Base-by-base conservation (phyloP, 305 asterid genomes). In the Withania somnifera region DNA sequence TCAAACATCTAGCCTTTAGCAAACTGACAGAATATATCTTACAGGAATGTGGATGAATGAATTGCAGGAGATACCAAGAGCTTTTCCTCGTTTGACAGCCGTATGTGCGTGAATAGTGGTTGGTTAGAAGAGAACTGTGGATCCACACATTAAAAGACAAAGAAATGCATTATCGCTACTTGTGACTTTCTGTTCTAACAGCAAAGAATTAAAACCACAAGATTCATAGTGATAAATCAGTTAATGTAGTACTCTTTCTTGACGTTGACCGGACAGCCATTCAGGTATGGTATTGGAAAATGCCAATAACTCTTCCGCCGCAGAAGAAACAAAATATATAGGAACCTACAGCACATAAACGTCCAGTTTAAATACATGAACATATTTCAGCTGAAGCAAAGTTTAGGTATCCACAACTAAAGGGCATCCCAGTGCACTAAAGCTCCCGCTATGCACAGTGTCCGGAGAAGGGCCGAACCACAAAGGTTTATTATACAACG, bases 291-390 rank as follows among this genome's bases (percentile, higher is more conserved):
- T 86, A 87, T 88, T 92, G 79, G 93, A 86, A 87, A 83, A 89
- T 77, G 93, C 90, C 88, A 92, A 84, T 75, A 95, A 87, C 89
- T 95, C 98, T 87, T 91, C 94, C 24, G 99, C 98, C 83, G 87
- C 91, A 81, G 98, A 90, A 76, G 99, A 94, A 86, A 95, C 66
- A 40, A 95, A 73, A 88, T 84, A 92, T 68, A 94, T 89, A 52
- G 99, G 97, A 82, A 92, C 93, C 98, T 95, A 86, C 88, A 88
- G 32, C 40, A 82, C 77, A 83, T 51, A 81, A 63, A 47, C 20
- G 66, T 51, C 78, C 67, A 47, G 30, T 64, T 64, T 13, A 50
- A 19, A 66, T 32, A 47, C 76, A 45, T 63, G 10, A 42, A 56
- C 82, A 79, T 28, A 63, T 80, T 63, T n/a, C 42, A 80, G 28